Evolutionary conservation across 495 filamentous ascomycete genomes (phyloP).

Genomic region (Podospora bellae-mahoneyi): DNA sequence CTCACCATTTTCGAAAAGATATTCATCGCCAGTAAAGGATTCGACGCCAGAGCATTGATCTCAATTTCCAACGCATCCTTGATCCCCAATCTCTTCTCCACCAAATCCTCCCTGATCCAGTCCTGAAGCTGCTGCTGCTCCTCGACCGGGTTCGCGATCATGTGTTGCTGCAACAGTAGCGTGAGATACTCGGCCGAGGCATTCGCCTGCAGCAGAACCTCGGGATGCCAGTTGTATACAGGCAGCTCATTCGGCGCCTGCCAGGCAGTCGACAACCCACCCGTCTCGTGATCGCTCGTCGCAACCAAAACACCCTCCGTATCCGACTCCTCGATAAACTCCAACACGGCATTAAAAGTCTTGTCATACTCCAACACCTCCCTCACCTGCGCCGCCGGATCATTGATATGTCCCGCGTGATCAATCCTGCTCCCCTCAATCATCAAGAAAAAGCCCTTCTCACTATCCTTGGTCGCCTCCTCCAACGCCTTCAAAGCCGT

Average conservation of each 20-base stretch:
- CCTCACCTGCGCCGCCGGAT: conserved; percentile 90
- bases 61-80: conserved; percentile 68
- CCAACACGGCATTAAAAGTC: conserved; percentile 73
- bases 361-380: conserved; percentile 92
- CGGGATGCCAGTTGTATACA: conserved; percentile 81
- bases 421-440: conserved; percentile 96
- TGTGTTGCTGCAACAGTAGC: conserved; percentile 53
- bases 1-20: conserved; percentile 84
- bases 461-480: conserved; percentile 77
- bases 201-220: conserved; percentile 73
- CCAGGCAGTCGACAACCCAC: conserved; percentile 74
- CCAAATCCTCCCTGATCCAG: conserved; percentile 59
- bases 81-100: conserved; percentile 70
- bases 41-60: conserved; percentile 58
- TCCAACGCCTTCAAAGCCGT: conserved; percentile 75
- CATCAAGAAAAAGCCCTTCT: conserved; percentile 97
- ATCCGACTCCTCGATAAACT: conserved; percentile 73
- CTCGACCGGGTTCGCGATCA: conserved; percentile 36
- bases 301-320: conserved; percentile 76
- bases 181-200: conserved; percentile 72
- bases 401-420: conserved; percentile 92
- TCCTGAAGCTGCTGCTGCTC: conserved; percentile 42
- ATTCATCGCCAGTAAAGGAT: conserved; percentile 49
- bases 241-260: conserved; percentile 47
- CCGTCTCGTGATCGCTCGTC: conserved; percentile 95